Base-by-base conservation (phyloP, 2,329 filamentous ascomycete species). In the Fusarium sp. region DNA sequence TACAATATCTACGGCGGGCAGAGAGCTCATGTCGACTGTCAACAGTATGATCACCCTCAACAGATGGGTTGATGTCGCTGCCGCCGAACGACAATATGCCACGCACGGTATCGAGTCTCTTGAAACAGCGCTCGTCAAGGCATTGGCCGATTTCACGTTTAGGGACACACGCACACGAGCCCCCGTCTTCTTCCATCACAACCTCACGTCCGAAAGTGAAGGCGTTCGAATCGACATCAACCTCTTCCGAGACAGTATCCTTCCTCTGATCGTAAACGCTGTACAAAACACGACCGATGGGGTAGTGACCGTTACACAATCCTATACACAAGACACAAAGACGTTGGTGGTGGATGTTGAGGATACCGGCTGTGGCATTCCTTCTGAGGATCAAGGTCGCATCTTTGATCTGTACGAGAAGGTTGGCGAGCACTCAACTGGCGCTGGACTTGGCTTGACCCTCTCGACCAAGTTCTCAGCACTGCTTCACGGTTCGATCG, bases 361-460 rank as follows among this genome's bases (percentile, higher is more conserved):
- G 46, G 85, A 86, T 47, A 85, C 81, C 3, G 85, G 84, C 1
- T 73, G 80, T 6, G 84, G 84, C 4, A 84, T 86, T n/a, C 66
- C 68, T 3, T 54, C 68, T 3, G 72, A 79, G 6, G 74, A 85
- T 11, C 81, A 82, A 7, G 28, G 76, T 7, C 81, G 82, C 6
- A 84, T 86, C 8, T 86, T 86, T 33, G 78, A 83, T 7, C 76
- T 83, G 0, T 85, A 86, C 25, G 84, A 85, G 44, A 86, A 85
- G 38, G 79, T 81, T 3, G 78, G 81, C 38, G 67, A 70, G 1
- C 79, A 84, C 40, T 81, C 83, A 0, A 79, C 79, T 4, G 82
- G 84, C 6, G 82, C 82, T 33, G 83, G 85, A 0, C 77, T 86
- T 2, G 85, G 85, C 1, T 72, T 87, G 19, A 85, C 84, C 0